A percentile compares a stretch with the other conserved stretches of the same genome.
Conservation (phyloP, 2,329 filamentous ascomycete genomes). For the Aspergillus nomiae region DNA sequence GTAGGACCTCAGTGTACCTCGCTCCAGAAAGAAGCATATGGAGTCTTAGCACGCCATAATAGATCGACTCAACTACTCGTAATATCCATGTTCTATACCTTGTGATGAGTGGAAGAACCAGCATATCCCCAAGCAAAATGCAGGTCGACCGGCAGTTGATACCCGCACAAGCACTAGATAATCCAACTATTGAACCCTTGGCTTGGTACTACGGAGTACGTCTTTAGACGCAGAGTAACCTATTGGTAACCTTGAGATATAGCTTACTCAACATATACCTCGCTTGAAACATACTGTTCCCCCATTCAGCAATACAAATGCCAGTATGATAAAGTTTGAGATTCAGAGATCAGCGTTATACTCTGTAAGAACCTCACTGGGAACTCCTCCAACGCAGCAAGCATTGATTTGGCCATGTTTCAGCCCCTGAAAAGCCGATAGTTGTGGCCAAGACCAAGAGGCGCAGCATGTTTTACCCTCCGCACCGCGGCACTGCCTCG, state of each 20-base stretch:
- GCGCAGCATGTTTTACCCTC: not conserved
- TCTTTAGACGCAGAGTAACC: not conserved
- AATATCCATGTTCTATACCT: not conserved
- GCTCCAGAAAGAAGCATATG: not conserved
- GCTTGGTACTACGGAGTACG: too few species aligned
- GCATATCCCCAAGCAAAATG: not conserved
- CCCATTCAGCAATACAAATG: not conserved
- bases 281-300: not conserved
- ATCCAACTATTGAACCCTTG: too few species aligned
- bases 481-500: not conserved
- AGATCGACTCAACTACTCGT: not conserved
- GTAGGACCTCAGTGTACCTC: not conserved
- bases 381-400: not conserved
- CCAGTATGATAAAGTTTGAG: not conserved
- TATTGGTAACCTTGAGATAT: not conserved
- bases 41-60: not conserved
- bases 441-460: not conserved
- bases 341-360: not conserved
- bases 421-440: not conserved
- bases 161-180: not conserved
- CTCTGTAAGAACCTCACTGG: not conserved
- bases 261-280: not conserved
- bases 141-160: not conserved
- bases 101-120: not conserved
- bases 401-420: not conserved